A percentile compares a stretch with the other conserved stretches of the same genome.
These are phyloP conservation scores for Starmerella floricola DNA, from an alignment of 805 yeast genomes.

Conservation along the genomic window DNA sequence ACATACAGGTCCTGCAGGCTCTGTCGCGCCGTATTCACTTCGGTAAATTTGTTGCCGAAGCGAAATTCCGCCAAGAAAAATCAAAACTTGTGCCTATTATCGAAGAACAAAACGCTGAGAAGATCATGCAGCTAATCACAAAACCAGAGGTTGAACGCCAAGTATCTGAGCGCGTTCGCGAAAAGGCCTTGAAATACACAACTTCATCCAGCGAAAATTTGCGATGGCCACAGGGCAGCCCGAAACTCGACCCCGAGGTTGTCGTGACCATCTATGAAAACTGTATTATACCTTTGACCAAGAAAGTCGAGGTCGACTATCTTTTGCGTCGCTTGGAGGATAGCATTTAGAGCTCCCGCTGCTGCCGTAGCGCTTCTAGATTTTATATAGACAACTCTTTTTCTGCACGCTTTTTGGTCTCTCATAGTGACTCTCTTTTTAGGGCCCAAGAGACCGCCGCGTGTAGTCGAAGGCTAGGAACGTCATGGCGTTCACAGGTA, in stretches of 20 bases:
- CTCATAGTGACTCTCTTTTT: background rate
- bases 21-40: slow-evolving; percentile 87
- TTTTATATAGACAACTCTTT: background rate
- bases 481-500: slow-evolving; percentile 96
- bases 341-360: background rate
- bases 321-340: slow-evolving; percentile 63
- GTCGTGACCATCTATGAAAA: slow-evolving; percentile 76
- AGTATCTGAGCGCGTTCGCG: slow-evolving; percentile 63
- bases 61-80: slow-evolving; percentile 64
- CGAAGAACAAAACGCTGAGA: slow-evolving; percentile 48
- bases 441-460: slow-evolving; percentile 32
- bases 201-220: slow-evolving; percentile 59
- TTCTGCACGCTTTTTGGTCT: too few relatives aligned
- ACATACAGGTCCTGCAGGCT: slow-evolving; percentile 78
- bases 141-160: slow-evolving; percentile 76
- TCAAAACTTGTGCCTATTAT: slow-evolving; percentile 56
- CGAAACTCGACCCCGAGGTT: slow-evolving; percentile 68
- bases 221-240: slow-evolving; percentile 49
- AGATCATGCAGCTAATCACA: slow-evolving; percentile 71
- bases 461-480: slow-evolving; percentile 87
- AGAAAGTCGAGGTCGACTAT: slow-evolving; percentile 89
- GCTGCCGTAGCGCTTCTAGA: background rate
- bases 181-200: slow-evolving; percentile 78
- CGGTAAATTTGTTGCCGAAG: slow-evolving; percentile 95
- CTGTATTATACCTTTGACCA: slow-evolving; percentile 84